phyloP scores from a whole-genome alignment of 2,329 filamentous ascomycete genomes.

The Colletotrichum chlorophyti region DNA sequence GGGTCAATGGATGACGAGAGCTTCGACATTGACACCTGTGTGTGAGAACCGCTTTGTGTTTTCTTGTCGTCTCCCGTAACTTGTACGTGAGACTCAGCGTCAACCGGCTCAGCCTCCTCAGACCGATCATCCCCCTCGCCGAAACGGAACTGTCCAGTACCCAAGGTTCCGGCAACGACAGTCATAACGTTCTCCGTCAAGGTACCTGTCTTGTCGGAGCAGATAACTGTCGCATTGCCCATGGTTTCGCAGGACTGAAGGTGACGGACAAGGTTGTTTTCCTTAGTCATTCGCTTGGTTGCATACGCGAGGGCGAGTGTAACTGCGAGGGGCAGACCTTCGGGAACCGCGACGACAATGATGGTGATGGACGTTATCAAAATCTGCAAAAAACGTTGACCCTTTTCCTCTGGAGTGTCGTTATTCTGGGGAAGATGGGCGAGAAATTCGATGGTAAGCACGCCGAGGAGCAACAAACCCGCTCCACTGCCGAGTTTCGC shows the following conservation, averaged over 20 bases:
- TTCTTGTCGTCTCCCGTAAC: constrained; percentile 4
- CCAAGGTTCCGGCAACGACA: constrained; percentile 63
- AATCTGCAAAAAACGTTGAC: constrained; percentile 60
- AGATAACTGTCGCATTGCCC: constrained; percentile 69
- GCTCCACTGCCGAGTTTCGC: constrained; percentile 32
- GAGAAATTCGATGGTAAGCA: constrained; percentile 31
- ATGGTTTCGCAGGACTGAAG: constrained; percentile 68
- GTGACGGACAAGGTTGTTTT: constrained; percentile 67
- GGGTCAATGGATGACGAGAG: constrained; percentile 36
- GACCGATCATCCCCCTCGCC: constrained; percentile 39
- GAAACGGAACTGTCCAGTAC: constrained; percentile 41
- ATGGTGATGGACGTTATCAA: constrained; percentile 52
- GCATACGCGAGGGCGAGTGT: constrained; percentile 68
- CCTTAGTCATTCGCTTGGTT: constrained; percentile 67
- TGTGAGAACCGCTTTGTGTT: background rate
- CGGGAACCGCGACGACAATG: constrained; percentile 65
- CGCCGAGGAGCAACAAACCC: constrained; percentile 30
- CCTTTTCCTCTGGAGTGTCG: constrained; percentile 44
- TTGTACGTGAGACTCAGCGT: constrained; percentile 1
- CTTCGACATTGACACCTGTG: constrained; percentile 14
- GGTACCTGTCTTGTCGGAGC: constrained; percentile 72
- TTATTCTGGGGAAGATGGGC: constrained; percentile 47
- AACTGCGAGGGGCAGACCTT: constrained; percentile 66
- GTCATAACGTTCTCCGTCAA: constrained; percentile 70
- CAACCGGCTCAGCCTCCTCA: constrained; percentile 9